A percentile compares a stretch with the other conserved stretches of the same genome.
These are phyloP conservation scores for Leptomonas seymouri DNA, from an alignment of 208 protist species.

Conservation along the genomic window DNA sequence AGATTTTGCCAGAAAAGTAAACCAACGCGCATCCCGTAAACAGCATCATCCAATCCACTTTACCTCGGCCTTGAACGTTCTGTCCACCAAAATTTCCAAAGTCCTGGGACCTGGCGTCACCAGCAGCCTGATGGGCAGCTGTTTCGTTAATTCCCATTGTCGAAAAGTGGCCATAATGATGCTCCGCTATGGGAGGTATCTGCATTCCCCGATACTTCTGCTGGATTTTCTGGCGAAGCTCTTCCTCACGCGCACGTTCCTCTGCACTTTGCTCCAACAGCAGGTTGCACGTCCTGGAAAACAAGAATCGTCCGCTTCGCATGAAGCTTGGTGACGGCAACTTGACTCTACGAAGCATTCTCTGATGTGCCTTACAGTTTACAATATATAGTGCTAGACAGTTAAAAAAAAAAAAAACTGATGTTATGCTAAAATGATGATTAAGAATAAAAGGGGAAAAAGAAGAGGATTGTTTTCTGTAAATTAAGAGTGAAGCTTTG, in stretches of 20 bases:
- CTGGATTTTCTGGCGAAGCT: conserved; percentile 52
- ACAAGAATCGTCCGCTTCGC: neutral
- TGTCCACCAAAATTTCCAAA: conserved; percentile 2
- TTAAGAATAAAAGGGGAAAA: too few relatives aligned
- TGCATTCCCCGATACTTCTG: conserved; percentile 57
- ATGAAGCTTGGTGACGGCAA: neutral
- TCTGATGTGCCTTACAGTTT: neutral
- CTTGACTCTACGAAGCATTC: conserved; percentile 16
- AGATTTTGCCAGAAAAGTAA: conserved; percentile 59
- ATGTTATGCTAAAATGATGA: too few relatives aligned
- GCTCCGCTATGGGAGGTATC: conserved; percentile 41
- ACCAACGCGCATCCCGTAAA: conserved; percentile 59
- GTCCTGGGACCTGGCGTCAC: conserved; percentile 12
- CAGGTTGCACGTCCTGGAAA: conserved; percentile 24
- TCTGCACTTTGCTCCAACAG: conserved; percentile 19
- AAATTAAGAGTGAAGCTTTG: too few relatives aligned
- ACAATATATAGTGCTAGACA: neutral
- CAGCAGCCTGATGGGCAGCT: conserved; percentile 32
- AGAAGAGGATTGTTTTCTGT: too few relatives aligned
- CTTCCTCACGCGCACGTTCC: conserved; percentile 53
- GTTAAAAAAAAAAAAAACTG: neutral
- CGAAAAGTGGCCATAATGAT: conserved; percentile 71
- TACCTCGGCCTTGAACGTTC: conserved; percentile 9
- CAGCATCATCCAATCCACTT: conserved; percentile 69
- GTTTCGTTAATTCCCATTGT: conserved; percentile 35